These are phyloP conservation scores for Linum trigynum DNA, from an alignment of 345 rosid species.

Conservation along the genomic window DNA sequence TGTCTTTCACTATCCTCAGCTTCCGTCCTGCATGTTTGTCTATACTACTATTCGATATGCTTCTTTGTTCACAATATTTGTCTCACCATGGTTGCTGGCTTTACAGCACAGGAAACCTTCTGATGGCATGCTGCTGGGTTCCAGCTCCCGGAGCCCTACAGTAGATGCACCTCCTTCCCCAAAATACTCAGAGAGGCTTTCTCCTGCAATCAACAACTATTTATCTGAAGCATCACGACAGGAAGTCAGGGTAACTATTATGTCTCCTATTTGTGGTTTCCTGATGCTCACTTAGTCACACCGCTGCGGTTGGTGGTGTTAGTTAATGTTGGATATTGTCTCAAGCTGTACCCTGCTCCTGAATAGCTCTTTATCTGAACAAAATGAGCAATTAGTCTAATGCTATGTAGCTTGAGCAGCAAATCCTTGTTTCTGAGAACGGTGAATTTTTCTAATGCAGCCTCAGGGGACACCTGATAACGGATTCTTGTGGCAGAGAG, in stretches of 20 bases:
- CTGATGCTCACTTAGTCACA: neutral
- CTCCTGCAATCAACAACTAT: slow-evolving; percentile 90
- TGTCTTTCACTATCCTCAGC: neutral
- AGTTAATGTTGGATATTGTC: neutral
- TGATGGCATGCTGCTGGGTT: slow-evolving; percentile 79
- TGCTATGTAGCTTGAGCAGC: neutral
- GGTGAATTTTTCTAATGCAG: slow-evolving; percentile 36
- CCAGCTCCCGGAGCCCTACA: slow-evolving; percentile 81
- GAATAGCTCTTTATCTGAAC: neutral
- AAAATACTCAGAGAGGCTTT: slow-evolving; percentile 92
- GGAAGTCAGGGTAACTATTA: slow-evolving; percentile 73
- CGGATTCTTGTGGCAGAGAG: slow-evolving; percentile 91
- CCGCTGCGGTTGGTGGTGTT: neutral
- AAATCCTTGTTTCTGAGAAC: neutral
- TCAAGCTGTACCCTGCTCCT: neutral
- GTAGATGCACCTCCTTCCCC: slow-evolving; percentile 85
- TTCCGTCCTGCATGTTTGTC: neutral
- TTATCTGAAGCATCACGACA: slow-evolving; percentile 97
- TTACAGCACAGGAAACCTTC: slow-evolving; percentile 85
- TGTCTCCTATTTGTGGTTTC: neutral
- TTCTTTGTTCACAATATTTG: neutral
- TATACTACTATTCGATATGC: neutral
- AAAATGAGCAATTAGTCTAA: neutral
- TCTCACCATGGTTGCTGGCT: slow-evolving; percentile 13
- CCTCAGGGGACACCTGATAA: slow-evolving; percentile 93